These are phyloP conservation scores for Lyophyllum atratum DNA, from an alignment of 768 basidiomycete species.

Conservation along the genomic window DNA sequence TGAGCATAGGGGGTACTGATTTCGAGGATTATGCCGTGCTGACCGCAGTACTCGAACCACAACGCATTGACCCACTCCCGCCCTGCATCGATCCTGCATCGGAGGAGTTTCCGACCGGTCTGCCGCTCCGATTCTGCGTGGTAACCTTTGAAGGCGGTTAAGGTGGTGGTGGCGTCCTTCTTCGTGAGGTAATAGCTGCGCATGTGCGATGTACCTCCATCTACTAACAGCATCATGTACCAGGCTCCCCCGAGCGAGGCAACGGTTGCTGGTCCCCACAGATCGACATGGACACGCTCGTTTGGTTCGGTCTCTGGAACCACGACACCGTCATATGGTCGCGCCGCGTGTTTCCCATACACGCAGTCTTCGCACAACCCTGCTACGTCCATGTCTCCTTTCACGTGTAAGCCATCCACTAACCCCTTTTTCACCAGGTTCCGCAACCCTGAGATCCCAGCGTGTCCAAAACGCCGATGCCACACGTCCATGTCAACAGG, in stretches of 20 bases:
- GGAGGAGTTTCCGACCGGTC: constrained; percentile 10
- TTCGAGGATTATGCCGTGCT: constrained; percentile 25
- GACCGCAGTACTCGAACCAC: constrained; percentile 18
- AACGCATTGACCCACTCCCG: constrained; percentile 26
- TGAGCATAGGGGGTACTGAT: constrained; percentile 25
- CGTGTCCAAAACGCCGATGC: constrained; percentile 29
- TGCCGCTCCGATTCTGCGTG: constrained; percentile 15
- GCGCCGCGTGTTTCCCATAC: constrained; percentile 19
- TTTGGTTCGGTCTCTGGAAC: constrained; percentile 14
- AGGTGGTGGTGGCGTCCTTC: constrained; percentile 19
- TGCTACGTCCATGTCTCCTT: not conserved
- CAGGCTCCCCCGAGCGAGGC: constrained; percentile 14
- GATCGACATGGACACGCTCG: constrained; percentile 13
- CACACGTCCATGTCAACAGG: constrained; percentile 22
- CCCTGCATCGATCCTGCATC: constrained; percentile 25
- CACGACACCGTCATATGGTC: constrained; percentile 24
- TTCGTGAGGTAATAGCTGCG: constrained; percentile 19
- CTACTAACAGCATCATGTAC: constrained; percentile 26
- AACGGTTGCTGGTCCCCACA: constrained; percentile 25
- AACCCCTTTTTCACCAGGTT: constrained; percentile 13
- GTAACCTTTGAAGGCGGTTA: constrained; percentile 18
- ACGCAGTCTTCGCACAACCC: constrained; percentile 29
- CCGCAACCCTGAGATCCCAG: constrained; percentile 7
- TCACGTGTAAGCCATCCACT: constrained; percentile 23
- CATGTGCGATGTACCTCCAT: constrained; percentile 19